A percentile compares a stretch with the other conserved stretches of the same genome.
These are phyloP conservation scores for Chaetomiaceae sp. DNA, from an alignment of 2,329 filamentous ascomycete species.

Conservation along the genomic window DNA sequence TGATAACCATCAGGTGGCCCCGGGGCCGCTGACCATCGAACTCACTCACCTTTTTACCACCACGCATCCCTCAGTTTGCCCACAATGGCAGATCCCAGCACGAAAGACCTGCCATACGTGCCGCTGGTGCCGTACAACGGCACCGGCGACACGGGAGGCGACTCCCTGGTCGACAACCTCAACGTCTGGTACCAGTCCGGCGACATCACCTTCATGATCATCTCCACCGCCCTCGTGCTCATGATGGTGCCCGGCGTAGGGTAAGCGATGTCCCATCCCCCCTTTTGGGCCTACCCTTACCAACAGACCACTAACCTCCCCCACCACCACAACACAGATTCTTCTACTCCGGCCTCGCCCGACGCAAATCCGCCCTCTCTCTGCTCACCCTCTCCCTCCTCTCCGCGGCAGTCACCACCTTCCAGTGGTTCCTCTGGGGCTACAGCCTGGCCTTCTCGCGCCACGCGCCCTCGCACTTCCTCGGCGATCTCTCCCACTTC, in stretches of 20 bases:
- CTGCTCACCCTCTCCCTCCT: constrained; percentile 81
- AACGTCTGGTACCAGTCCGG: constrained; percentile 80
- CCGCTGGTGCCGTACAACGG: constrained; percentile 55
- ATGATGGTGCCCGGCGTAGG: constrained; percentile 92
- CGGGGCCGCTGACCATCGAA: no score
- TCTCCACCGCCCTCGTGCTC: constrained; percentile 72
- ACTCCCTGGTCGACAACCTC: constrained; percentile 61
- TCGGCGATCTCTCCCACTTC: constrained; percentile 75
- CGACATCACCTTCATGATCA: constrained; percentile 75
- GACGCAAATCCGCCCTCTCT: constrained; percentile 80
- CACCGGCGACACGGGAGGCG: constrained; percentile 57
- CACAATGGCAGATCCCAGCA: neutral
- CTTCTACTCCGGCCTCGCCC: constrained; percentile 87
- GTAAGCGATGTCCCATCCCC: neutral
- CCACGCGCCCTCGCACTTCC: constrained; percentile 44
- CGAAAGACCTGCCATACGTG: constrained; percentile 5
- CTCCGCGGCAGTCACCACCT: constrained; percentile 69
- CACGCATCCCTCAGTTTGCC: neutral
- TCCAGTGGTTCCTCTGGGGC: constrained; percentile 96
- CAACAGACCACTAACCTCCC: no score
- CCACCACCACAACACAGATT: no score
- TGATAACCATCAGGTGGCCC: no score
- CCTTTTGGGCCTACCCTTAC: no score
- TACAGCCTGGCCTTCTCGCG: constrained; percentile 79
- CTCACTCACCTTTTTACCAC: no score